phyloP scores from a whole-genome alignment of 1,284 basidiomycete species.

The Cronartium ribicola region DNA sequence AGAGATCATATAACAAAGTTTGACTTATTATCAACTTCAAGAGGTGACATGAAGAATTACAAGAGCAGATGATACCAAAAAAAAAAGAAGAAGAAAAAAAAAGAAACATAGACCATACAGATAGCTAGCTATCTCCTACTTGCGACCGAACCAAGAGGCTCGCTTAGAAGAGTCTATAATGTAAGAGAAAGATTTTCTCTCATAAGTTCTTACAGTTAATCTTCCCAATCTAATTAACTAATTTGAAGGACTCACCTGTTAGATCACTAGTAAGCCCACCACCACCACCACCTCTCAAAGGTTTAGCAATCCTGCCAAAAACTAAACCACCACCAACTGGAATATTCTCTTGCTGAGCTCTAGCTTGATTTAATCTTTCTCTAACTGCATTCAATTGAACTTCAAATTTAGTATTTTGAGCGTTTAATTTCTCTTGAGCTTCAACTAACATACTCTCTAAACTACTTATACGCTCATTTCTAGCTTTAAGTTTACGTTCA shows the following conservation, averaged over 20 bases:
- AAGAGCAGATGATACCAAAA: constrained; percentile 4
- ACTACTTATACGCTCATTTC: constrained; percentile 95
- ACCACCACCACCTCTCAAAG: constrained; percentile 44
- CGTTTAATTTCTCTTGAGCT: constrained; percentile 80
- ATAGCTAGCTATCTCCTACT: constrained; percentile 13
- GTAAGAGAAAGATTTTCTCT: neutral
- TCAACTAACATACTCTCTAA: constrained; percentile 87
- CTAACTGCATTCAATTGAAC: constrained; percentile 83
- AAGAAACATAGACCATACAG: no score
- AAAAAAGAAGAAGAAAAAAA: constrained; percentile 21
- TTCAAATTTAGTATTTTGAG: constrained; percentile 94
- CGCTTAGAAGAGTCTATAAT: constrained; percentile 19
- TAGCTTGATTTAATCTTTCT: constrained; percentile 82
- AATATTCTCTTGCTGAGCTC: constrained; percentile 81
- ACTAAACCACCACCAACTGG: constrained; percentile 65
- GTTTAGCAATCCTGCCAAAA: constrained; percentile 94
- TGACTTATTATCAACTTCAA: no score
- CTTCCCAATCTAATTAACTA: neutral
- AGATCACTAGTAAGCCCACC: constrained; percentile 28
- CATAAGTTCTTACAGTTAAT: neutral
- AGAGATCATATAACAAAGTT: no score
- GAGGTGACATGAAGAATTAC: constrained; percentile 5
- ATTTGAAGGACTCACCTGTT: neutral
- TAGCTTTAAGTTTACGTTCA: constrained; percentile 88
- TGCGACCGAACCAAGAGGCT: constrained; percentile 28